phyloP scores from a whole-genome alignment of 1,139 yeast genomes.

The Candida pseudoviswanathii region DNA sequence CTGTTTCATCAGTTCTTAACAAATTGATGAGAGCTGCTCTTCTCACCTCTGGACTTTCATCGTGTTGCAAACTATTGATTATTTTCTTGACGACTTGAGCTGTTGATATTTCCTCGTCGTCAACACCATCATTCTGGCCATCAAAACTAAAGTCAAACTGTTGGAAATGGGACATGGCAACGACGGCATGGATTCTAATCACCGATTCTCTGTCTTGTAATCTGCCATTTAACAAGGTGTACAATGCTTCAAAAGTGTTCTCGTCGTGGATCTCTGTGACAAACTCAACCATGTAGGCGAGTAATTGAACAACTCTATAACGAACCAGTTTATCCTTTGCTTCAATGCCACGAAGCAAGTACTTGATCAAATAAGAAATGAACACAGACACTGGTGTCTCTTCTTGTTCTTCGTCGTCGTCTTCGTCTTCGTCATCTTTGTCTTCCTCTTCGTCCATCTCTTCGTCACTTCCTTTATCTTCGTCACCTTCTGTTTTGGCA shows the following conservation, averaged over 20 bases:
- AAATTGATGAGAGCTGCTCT: slow-evolving; percentile 79
- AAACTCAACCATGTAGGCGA: slow-evolving; percentile 72
- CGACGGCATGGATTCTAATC: slow-evolving; percentile 81
- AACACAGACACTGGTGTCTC: slow-evolving; percentile 52
- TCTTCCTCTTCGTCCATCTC: slow-evolving; percentile 31
- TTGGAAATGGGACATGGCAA: slow-evolving; percentile 81
- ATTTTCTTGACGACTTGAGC: slow-evolving; percentile 49
- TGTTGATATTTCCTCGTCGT: slow-evolving; percentile 20
- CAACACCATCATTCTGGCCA: slow-evolving; percentile 35
- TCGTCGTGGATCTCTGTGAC: slow-evolving; percentile 73
- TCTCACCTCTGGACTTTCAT: slow-evolving; percentile 86
- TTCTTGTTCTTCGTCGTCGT: slow-evolving; percentile 20
- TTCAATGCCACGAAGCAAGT: slow-evolving; percentile 72
- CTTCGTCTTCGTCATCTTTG: slow-evolving; percentile 30
- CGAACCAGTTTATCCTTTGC: slow-evolving; percentile 79
- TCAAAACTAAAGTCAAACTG: slow-evolving; percentile 46
- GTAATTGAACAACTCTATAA: slow-evolving; percentile 75
- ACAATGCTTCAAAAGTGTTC: slow-evolving; percentile 64
- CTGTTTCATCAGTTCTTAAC: slow-evolving; percentile 54
- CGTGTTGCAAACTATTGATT: slow-evolving; percentile 64
- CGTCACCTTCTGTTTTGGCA: slow-evolving; percentile 6
- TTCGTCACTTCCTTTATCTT: slow-evolving; percentile 8
- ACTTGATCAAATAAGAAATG: slow-evolving; percentile 62
- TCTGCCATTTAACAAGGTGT: slow-evolving; percentile 63
- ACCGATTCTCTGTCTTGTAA: slow-evolving; percentile 76